Conservation (phyloP, 2,329 filamentous ascomycete species). For the Xylaria sp. region DNA sequence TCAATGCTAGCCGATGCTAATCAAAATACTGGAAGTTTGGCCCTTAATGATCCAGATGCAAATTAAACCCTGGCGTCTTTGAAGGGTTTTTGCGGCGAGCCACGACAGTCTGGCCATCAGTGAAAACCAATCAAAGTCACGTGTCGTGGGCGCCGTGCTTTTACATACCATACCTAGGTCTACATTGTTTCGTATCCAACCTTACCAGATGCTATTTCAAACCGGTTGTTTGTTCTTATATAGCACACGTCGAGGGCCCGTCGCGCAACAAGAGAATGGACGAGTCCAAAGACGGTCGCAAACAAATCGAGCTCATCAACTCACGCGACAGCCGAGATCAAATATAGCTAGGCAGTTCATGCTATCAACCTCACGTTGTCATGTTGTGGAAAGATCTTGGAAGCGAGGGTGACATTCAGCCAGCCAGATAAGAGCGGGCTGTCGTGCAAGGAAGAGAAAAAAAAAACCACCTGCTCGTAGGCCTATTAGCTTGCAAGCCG, state of each 20-base stretch:
- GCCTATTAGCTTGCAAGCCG: conserved; percentile 25
- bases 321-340: conserved; percentile 17
- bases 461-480: conserved; percentile 11
- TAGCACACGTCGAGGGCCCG: conserved; percentile 11
- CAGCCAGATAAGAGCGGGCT: conserved; percentile 18
- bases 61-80: conserved; percentile 8
- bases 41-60: conserved; percentile 7
- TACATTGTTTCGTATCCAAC: conserved; percentile 5
- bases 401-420: conserved; percentile 25
- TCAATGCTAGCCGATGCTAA: conserved; percentile 30
- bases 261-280: conserved; percentile 15
- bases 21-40: conserved; percentile 6
- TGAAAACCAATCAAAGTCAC: conserved; percentile 18
- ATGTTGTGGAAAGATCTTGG: conserved; percentile 8
- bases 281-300: not conserved
- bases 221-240: not conserved
- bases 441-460: conserved; percentile 7
- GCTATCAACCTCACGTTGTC: conserved; percentile 17
- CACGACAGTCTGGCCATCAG: conserved; percentile 8
- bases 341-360: conserved; percentile 29
- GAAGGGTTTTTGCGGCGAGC: conserved; percentile 14
- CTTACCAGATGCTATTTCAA: conserved; percentile 7
- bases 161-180: conserved; percentile 13
- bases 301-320: conserved; percentile 9
- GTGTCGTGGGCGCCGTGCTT: conserved; percentile 19